These are phyloP conservation scores for Hypoxylon sp. DNA, from an alignment of 2,329 filamentous ascomycete species.

Conservation along the genomic window DNA sequence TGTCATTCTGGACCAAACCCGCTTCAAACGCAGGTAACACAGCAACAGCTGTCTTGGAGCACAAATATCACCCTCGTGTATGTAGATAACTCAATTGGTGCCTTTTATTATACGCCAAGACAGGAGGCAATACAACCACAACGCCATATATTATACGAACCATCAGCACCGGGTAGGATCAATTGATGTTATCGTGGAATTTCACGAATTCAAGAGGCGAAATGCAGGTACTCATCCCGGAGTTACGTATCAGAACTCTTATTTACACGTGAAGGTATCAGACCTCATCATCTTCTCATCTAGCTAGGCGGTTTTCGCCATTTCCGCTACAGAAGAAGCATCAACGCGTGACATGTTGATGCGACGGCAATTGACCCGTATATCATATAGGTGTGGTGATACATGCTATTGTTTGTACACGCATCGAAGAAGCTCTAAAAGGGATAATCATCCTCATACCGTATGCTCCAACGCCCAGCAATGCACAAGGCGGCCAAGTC, in stretches of 20 bases:
- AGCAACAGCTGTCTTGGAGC: constrained; percentile 26
- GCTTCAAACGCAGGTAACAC: constrained; percentile 30
- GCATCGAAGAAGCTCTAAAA: constrained; percentile 18
- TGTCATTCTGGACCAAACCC: constrained; percentile 25
- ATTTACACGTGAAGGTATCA: constrained; percentile 22
- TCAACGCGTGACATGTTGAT: constrained; percentile 10
- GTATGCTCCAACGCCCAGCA: constrained; percentile 23
- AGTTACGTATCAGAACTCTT: constrained; percentile 9
- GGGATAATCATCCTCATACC: constrained; percentile 24
- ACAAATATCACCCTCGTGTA: constrained; percentile 35
- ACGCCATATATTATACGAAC: constrained; percentile 14
- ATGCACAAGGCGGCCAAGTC: constrained; percentile 16
- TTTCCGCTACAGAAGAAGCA: constrained; percentile 22
- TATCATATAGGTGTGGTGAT: constrained; percentile 38
- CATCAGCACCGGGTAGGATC: constrained; percentile 1
- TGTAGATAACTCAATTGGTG: constrained; percentile 29
- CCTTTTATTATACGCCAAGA: constrained; percentile 5
- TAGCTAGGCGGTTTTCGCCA: constrained; percentile 11
- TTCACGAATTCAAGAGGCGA: constrained; percentile 10
- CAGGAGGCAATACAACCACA: constrained; percentile 1
- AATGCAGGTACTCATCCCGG: constrained; percentile 21
- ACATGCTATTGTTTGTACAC: constrained; percentile 38
- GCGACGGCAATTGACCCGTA: constrained; percentile 17
- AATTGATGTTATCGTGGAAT: constrained; percentile 1
- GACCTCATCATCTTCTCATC: constrained; percentile 18